Conservation (phyloP, 1,284 basidiomycete genomes). For the Ceratobasidium sp. region DNA sequence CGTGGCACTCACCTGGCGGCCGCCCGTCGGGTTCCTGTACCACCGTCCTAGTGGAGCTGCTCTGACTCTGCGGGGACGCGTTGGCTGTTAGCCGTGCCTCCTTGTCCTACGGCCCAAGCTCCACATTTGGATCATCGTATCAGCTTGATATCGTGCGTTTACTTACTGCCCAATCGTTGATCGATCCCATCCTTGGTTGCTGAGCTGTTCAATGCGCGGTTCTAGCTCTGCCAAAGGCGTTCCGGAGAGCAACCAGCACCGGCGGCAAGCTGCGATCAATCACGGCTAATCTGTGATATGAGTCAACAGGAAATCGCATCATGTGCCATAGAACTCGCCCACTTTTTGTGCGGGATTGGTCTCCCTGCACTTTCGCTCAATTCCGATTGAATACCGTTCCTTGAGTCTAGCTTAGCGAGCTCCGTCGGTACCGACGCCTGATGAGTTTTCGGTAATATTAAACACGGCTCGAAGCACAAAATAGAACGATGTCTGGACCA, state of each 20-base stretch:
- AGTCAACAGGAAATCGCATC: background rate
- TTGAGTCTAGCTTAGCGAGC: no score
- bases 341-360: no score
- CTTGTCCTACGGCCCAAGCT: background rate
- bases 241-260: slow-evolving; percentile 19
- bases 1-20: slow-evolving; percentile 28
- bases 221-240: background rate
- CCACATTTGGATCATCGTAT: background rate
- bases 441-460: background rate
- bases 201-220: background rate
- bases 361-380: no score
- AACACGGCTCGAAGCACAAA: background rate
- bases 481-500: no score
- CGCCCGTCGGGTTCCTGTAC: slow-evolving; percentile 33
- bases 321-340: no score
- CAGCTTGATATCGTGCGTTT: slow-evolving; percentile 13
- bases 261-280: slow-evolving; percentile 8
- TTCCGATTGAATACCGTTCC: no score
- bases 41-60: slow-evolving; percentile 23
- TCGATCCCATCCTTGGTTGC: background rate
- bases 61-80: slow-evolving; percentile 2
- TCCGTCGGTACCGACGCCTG: background rate
- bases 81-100: background rate
- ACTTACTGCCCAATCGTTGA: slow-evolving; percentile 33
- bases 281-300: background rate